Evolutionary conservation across 2,329 filamentous ascomycete genomes (phyloP).

Genomic region (Rosellinia necatrix): DNA sequence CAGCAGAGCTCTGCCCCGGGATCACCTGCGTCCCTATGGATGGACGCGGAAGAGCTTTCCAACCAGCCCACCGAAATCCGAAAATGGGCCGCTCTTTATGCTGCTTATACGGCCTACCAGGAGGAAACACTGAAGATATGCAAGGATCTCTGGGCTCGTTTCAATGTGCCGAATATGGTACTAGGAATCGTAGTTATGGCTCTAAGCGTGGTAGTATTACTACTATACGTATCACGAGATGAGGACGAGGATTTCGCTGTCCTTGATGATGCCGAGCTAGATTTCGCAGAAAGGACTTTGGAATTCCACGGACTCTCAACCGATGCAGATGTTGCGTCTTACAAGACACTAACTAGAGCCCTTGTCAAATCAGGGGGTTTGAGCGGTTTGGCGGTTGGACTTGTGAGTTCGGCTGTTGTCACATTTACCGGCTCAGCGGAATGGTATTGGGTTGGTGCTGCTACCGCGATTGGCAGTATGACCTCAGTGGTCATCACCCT

Average conservation of each 20-base stretch:
- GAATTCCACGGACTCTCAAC: constrained; percentile 51
- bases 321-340: constrained; percentile 38
- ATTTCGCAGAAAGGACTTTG: constrained; percentile 62
- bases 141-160: constrained; percentile 86
- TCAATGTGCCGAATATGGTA: constrained; percentile 85
- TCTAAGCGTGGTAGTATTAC: constrained; percentile 68
- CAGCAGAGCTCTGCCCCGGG: constrained; percentile 62
- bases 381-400: constrained; percentile 43
- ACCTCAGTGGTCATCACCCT: constrained; percentile 48
- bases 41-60: constrained; percentile 48
- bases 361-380: constrained; percentile 45
- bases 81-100: constrained; percentile 50
- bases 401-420: constrained; percentile 40
- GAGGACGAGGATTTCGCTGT: constrained; percentile 59
- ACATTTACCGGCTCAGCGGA: constrained; percentile 45
- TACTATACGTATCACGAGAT: constrained; percentile 71
- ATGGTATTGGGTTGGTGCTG: constrained; percentile 47
- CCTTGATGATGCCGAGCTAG: constrained; percentile 61
- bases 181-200: constrained; percentile 75
- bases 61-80: constrained; percentile 46
- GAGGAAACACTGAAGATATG: constrained; percentile 77
- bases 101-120: constrained; percentile 75
- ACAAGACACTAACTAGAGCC: constrained; percentile 46
- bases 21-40: constrained; percentile 62
- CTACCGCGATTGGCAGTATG: constrained; percentile 52